These are phyloP conservation scores for Boletus coccyginus DNA, from an alignment of 768 basidiomycete genomes.

Conservation along the genomic window DNA sequence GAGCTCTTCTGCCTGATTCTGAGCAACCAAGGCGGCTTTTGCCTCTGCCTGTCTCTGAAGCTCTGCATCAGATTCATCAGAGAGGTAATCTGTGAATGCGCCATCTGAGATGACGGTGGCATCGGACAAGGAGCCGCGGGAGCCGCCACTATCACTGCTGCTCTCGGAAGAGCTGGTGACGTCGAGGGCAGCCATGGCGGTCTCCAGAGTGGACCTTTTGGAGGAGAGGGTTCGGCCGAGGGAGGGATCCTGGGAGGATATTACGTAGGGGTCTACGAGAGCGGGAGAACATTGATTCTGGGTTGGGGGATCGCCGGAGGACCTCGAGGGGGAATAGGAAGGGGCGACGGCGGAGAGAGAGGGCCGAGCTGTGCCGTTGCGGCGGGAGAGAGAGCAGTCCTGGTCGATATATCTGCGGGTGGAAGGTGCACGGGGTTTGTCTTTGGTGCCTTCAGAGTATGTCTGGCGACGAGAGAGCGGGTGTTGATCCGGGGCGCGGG, in stretches of 20 bases:
- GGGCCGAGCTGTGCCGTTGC: conserved; percentile 46
- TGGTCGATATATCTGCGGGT: conserved; percentile 58
- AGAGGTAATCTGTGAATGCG: conserved; percentile 85
- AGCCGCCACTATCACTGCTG: conserved; percentile 53
- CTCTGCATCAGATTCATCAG: conserved; percentile 91
- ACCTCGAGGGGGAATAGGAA: conserved; percentile 24
- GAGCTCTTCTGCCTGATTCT: conserved; percentile 74
- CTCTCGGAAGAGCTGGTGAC: conserved; percentile 49
- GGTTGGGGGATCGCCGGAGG: conserved; percentile 16
- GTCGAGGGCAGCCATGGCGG: conserved; percentile 38
- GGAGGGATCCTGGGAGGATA: conserved; percentile 29
- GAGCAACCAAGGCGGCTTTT: conserved; percentile 72
- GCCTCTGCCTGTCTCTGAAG: conserved; percentile 83
- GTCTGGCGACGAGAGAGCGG: conserved; percentile 48
- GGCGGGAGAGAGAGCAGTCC: conserved; percentile 44
- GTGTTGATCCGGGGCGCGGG: conserved; percentile 40
- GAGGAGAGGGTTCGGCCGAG: conserved; percentile 34
- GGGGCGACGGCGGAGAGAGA: conserved; percentile 42
- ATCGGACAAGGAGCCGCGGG: conserved; percentile 59
- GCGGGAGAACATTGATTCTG: conserved; percentile 18
- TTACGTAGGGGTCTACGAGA: conserved; percentile 20
- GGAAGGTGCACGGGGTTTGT: conserved; percentile 60
- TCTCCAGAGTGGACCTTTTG: conserved; percentile 35
- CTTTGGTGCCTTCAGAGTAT: conserved; percentile 49
- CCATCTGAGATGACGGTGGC: conserved; percentile 83